Base-by-base conservation (phyloP, 805 yeast genomes). In the Yamadazyma sp. region DNA sequence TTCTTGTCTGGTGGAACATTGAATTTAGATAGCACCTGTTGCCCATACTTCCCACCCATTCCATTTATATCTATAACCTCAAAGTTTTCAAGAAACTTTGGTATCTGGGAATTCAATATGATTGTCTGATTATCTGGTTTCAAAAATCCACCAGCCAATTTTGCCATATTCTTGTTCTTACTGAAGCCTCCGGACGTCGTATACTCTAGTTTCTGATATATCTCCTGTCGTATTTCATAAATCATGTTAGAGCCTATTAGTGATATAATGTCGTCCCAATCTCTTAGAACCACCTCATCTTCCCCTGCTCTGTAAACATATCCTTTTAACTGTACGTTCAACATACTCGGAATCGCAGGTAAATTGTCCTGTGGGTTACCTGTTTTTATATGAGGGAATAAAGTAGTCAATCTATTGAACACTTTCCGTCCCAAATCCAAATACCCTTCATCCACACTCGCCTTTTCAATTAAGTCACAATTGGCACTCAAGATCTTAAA, bases 391-490 rank as follows among this genome's bases (percentile, higher is more conserved):
- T 62, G 52, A 0, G 95, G 91, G 35, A 75, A 74, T 2, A 59
- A 25, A 9, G 60, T 61, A 2, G 70, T 31, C 8, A 80, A 57
- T 35, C 55, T 62, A 1, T 55, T 41, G 48, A 75, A 71, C 0
- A 87, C 76, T 16, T 76, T 48, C 25, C 84, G 64, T 0, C 97
- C 96, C 27, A 93, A 58, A 60, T 93, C 97, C 48, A 93, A 47
- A 54, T 84, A 93, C 33, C 89, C 81, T 61, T 93, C 99, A 61
- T 93, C 99, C 13, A 90, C 93, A 61, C 97, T 88, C 0, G 96
- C 98, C 62, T 90, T 90, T 57, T 93, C 96, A 0, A 88, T 87
- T 11, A 72, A 49, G 40, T 78, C 82, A 54, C 91, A 85, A 42
- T 71, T 67, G 6, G 64, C 55, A 39, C 74, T 73, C 50, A 93